Evolutionary conservation across 768 basidiomycete species (phyloP), one percentile per base, ranked within the genome.

Genomic region (Trametes punicea): DNA sequence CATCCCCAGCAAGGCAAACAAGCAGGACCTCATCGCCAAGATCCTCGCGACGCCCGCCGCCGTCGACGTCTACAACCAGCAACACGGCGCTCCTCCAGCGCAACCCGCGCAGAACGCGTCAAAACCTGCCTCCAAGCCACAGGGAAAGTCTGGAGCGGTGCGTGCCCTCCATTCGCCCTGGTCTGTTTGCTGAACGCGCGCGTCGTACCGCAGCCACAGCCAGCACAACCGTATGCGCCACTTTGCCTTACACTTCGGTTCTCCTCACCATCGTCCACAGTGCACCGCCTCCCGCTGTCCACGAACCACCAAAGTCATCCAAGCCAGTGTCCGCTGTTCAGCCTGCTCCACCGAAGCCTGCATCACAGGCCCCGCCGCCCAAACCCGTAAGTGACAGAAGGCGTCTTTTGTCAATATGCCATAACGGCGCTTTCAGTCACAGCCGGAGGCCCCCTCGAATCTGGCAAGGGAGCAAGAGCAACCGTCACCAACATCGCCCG

Each of bases 11-110:
- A 84, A 83, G 66, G 76, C 81, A 6, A 87, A 79, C 66, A 90
- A 89, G 69, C 65, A 72, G 0, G 88, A 88, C 62, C 83, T 90
- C 66, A 78, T 88, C 61, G 67, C 81, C 27, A 80, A 78, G 62
- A 83, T 89, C 53, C 69, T 81, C 42, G 80, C 80, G 26, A 80
- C 72, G 51, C 72, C 75, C 15, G 64, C 70, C 0, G 87, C 87
- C 1, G 67, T 81, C 44, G 73, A 76, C 31, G 74, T 75, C 18
- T 85, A 82, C 71, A 70, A 78, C 46, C 51, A 59, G 25, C 63
- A 65, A 29, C 57, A 68, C 29, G 55, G 56, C 4, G 56, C 48
- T 16, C 27, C 60, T 6, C 54, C 51, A 11, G 45, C 46, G 2
- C 6, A 31, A 15, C 2, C 46, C 2, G 15, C 39, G 47, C 64